Conservation (phyloP, 2,329 filamentous ascomycete genomes). For the Magnaporthiopsis poae region DNA sequence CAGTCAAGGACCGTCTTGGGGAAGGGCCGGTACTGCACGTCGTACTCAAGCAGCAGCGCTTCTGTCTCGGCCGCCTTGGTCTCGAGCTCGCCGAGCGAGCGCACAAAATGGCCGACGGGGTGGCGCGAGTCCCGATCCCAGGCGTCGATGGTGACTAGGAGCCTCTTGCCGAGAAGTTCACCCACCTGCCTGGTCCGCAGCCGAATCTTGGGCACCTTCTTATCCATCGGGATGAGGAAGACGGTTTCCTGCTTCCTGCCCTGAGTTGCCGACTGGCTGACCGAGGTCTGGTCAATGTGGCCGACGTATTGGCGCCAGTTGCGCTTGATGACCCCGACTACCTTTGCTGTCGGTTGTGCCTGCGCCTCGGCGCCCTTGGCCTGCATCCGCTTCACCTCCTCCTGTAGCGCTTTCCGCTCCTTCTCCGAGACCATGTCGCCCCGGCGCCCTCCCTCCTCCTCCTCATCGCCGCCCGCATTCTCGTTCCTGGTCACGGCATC, state of each 20-base stretch:
- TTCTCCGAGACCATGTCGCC: slow-evolving; percentile 74
- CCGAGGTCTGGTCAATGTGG: slow-evolving; percentile 80
- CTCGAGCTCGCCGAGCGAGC: slow-evolving; percentile 84
- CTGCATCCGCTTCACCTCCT: slow-evolving; percentile 81
- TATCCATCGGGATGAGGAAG: slow-evolving; percentile 96
- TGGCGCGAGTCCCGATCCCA: slow-evolving; percentile 93
- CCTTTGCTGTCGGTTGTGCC: slow-evolving; percentile 79
- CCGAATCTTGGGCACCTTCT: slow-evolving; percentile 90
- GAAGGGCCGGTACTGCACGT: slow-evolving; percentile 95
- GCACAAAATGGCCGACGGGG: slow-evolving; percentile 85
- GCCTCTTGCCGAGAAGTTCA: slow-evolving; percentile 80
- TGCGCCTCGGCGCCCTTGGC: slow-evolving; percentile 64
- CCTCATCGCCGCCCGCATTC: slow-evolving; percentile 68
- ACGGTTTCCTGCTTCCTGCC: slow-evolving; percentile 83
- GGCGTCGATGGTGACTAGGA: slow-evolving; percentile 85
- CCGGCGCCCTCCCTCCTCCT: slow-evolving; percentile 68
- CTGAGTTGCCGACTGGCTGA: slow-evolving; percentile 61
- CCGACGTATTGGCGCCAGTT: slow-evolving; percentile 98
- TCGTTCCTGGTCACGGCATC: slow-evolving; percentile 86
- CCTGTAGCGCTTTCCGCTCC: slow-evolving; percentile 77
- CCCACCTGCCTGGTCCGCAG: slow-evolving; percentile 83
- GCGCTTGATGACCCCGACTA: slow-evolving; percentile 85
- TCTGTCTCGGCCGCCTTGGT: slow-evolving; percentile 97
- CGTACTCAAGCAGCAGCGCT: slow-evolving; percentile 84
- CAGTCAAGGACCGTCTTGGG: slow-evolving; percentile 93